phyloP scores from a whole-genome alignment of 75 land plant genomes.

The Gnetum montanum region DNA sequence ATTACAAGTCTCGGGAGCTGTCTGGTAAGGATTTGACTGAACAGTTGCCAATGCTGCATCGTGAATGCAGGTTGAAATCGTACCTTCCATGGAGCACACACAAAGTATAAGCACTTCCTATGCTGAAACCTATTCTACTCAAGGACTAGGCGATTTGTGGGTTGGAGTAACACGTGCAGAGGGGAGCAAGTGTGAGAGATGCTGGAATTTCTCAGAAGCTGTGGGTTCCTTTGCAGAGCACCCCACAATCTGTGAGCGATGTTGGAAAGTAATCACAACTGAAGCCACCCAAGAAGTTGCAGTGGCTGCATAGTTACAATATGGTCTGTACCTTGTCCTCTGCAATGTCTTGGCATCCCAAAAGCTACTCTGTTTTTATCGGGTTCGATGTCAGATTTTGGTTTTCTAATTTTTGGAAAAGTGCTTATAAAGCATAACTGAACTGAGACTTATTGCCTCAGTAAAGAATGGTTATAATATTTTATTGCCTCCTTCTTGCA shows the following conservation, averaged over 20 bases:
- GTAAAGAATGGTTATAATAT: too few relatives aligned
- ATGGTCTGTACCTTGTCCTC: too few relatives aligned
- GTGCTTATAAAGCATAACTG: too few relatives aligned
- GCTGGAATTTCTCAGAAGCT: conserved; percentile 77
- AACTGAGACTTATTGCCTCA: too few relatives aligned
- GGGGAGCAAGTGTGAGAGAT: conserved; percentile 89
- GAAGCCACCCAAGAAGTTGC: conserved; percentile 2
- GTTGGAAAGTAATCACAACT: conserved; percentile 37
- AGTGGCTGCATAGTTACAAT: background rate
- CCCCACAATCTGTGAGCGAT: conserved; percentile 79
- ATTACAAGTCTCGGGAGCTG: too few relatives aligned
- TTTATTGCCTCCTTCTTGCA: too few relatives aligned
- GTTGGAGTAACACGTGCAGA: conserved; percentile 83
- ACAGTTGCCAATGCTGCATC: too few relatives aligned
- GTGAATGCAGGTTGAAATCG: conserved; percentile 51
- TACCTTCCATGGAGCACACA: conserved; percentile 23
- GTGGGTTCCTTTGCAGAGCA: conserved; percentile 73
- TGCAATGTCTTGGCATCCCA: too few relatives aligned
- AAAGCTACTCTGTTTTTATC: too few relatives aligned
- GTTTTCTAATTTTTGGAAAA: too few relatives aligned
- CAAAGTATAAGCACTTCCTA: conserved; percentile 19
- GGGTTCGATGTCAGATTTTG: too few relatives aligned
- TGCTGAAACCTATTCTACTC: conserved; percentile 33
- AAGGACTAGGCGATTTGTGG: conserved; percentile 51
- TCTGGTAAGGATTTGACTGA: too few relatives aligned